Evolutionary conservation across 495 filamentous ascomycete genomes (phyloP).

Genomic region (Neurospora sp.): DNA sequence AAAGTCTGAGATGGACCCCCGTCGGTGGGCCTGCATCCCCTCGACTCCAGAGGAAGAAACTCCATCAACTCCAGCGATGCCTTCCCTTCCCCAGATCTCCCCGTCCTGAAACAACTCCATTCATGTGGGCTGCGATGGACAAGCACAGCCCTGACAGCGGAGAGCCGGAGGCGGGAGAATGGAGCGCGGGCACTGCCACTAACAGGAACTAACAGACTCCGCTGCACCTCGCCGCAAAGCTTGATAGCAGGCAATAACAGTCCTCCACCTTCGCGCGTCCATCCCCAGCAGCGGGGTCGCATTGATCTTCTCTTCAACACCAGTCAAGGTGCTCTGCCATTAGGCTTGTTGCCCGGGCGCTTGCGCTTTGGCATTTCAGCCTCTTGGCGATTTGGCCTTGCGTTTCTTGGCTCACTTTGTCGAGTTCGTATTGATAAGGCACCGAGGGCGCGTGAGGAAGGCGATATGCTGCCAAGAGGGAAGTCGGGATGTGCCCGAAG

Average conservation of each 20-base stretch:
- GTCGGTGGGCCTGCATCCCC: not conserved
- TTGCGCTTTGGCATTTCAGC: not conserved
- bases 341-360: too few species aligned
- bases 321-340: not conserved
- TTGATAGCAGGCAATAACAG: not conserved
- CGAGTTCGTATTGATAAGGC: not conserved
- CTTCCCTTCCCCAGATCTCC: not conserved
- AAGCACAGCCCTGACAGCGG: not conserved
- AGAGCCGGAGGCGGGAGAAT: not conserved
- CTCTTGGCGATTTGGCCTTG: not conserved
- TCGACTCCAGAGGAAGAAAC: not conserved
- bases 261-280: not conserved
- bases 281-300: too few species aligned
- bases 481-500: not conserved
- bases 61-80: not conserved
- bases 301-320: not conserved
- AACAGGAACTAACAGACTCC: not conserved
- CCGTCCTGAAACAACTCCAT: not conserved
- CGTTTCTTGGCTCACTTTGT: not conserved
- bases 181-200: not conserved
- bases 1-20: not conserved
- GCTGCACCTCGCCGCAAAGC: not conserved
- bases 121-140: not conserved
- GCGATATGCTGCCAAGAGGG: not conserved
- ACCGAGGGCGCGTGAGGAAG: not conserved